Evolutionary conservation across 2,329 filamentous ascomycete species (phyloP).

Genomic region (Aspergillus tubingensis): DNA sequence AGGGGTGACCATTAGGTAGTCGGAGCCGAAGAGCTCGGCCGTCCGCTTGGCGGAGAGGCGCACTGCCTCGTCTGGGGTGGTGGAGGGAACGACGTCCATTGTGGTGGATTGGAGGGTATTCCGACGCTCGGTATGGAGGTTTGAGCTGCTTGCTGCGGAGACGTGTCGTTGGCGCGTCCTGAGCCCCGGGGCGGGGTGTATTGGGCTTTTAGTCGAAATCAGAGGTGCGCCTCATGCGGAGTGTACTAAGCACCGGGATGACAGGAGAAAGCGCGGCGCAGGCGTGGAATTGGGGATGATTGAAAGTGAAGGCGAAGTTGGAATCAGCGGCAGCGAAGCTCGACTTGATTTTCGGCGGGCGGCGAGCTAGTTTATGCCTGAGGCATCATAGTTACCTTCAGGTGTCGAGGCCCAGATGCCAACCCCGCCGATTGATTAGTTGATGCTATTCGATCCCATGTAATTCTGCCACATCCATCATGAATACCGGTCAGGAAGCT

Average conservation of each 20-base stretch:
- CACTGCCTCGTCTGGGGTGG: conserved; percentile 40
- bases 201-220: not conserved
- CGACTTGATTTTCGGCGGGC: conserved; percentile 14
- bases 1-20: conserved; percentile 48
- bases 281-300: not conserved
- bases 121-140: not conserved
- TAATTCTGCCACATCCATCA: conserved; percentile 24
- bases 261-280: not conserved
- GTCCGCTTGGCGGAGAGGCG: conserved; percentile 49
- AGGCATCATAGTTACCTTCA: conserved; percentile 2
- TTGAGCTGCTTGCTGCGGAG: conserved; percentile 1
- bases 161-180: conserved; percentile 23
- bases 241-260: not conserved
- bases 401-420: conserved; percentile 6
- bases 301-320: not conserved
- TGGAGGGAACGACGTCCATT: conserved; percentile 37
- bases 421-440: not conserved
- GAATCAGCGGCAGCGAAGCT: conserved; percentile 3
- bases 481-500: conserved; percentile 50
- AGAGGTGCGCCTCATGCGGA: not conserved
- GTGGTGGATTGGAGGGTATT: conserved; percentile 8
- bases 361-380: conserved; percentile 15
- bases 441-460: conserved; percentile 3
- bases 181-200: conserved; percentile 10
- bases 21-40: conserved; percentile 49